Evolutionary conservation across 805 yeast species (phyloP), one percentile per base, ranked within the genome.

Genomic region (Zygosaccharomyces kombuchaensis): DNA sequence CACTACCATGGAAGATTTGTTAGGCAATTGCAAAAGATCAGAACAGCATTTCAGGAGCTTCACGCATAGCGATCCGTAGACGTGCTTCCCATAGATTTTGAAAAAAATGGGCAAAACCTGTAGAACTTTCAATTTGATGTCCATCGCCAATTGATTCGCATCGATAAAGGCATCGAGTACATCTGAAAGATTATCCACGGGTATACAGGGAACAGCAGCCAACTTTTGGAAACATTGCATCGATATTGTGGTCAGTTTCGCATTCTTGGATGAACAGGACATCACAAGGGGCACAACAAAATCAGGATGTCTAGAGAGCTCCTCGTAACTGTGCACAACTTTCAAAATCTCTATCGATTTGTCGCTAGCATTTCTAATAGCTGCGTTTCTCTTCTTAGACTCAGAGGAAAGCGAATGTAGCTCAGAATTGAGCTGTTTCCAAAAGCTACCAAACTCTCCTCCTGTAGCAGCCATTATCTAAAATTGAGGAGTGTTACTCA

Each of bases 41-140:
- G 93, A 76, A 59, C 96, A 87, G 2, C 91, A 79, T 17, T 71
- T 68, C 16, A 91, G 66, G 9, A 87, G 64, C 50, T 77, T 77
- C 6, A 81, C 70, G 29, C 89, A 70, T 12, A 77, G 61, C 0
- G 69, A 73, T 13, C 81, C 90, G 16, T 70, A 68, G 32, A 90
- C 72, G 38, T 71, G 69, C 4, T 65, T 59, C 1, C 80, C 71
- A 60, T 88, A 88, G 16, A 72, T 75, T 57, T 81, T 85, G 60
- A 83, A 78, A 27, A 91, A 68, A 2, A 81, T 71, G 0, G 97
- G 96, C 17, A 91, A 70, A 9, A 87, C 72, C 67, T 91, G 99
- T 31, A 91, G 67, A 9, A 89, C 82, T 59, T 89, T 87, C 51
- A 93, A 73, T 64, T 91, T 97, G 37, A 87, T 83, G 34, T 90